Base-by-base conservation (phyloP, 2,329 filamentous ascomycete genomes). In the Fusarium sp. region DNA sequence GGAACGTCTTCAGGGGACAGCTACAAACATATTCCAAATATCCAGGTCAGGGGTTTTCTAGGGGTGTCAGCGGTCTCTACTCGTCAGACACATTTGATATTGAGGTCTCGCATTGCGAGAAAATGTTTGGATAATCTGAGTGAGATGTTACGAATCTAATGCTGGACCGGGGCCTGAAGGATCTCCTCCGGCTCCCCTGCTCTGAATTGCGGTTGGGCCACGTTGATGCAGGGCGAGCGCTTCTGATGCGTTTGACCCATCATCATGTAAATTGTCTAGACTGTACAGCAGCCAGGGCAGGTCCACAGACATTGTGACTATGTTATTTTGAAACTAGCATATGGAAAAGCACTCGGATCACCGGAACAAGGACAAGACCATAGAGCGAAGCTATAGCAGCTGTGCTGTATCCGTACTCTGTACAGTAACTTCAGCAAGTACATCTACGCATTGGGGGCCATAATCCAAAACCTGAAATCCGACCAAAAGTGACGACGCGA, bases 201-300 rank as follows among this genome's bases (percentile, higher is more conserved):
- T 32, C 62, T 58, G 50, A 48, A 59, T 57, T 61, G 60, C 65
- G 52, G 65, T 72, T 72, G 70, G 70, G 40, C 67, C 62, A 70
- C 70, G 70, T 72, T 55, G 35, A 65, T 69, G 65, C 58, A 69
- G 49, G 66, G 54, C 47, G 56, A 65, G 57, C 57, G 62, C 59
- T 56, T 64, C 52, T 39, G 51, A 51, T 56, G 54, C 44, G 30
- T 54, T 52, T 47, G 62, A 43, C 41, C 54, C 43, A 49, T 45
- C 19, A 39, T 60, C 24, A 15, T n/a, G 30, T 45, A 35, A 30
- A 58, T 33, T 41, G 33, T 44, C 33, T 35, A 17, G 33, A 35
- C 28, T 30, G 28, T 30, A 30, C 28, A 30, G 28, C 11, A 30
- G 33, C 8, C 33, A 53, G 59, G 32, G 26, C n/a, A 39, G 58